Base-by-base conservation (phyloP, 768 basidiomycete species). In the Phanerochaete sordida region DNA sequence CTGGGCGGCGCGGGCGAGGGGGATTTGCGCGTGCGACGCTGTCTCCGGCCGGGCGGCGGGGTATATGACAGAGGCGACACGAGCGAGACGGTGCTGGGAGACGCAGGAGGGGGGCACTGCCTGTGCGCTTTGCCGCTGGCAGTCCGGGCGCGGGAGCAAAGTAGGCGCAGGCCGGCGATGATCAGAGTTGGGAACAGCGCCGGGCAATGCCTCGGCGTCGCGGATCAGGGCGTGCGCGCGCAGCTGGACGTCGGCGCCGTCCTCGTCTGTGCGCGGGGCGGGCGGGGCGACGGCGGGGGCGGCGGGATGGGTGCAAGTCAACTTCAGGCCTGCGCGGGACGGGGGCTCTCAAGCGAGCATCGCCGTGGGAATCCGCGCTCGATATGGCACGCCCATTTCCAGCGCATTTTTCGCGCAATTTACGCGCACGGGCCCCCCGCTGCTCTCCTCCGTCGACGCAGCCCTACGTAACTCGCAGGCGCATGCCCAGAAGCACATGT, bases 31-130 rank as follows among this genome's bases (percentile, higher is more conserved):
- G 51, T 52, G n/a, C 30, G 33, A 35, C 51, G 51, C 12, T 31
- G 51, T 37, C 30, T 23, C 51, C 6, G 51, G 51, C 51, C 5
- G 5, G 51, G 16, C 19, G 51, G 51, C 28, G 33, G 50, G 51
- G 51, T 52, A 52, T 52, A 52, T 35, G 51, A 30, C 30, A 52
- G 51, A 52, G 21, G 19, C 16, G 51, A 52, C 51, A 35, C 31
- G 51, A 21, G 23, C 15, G 8, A 52, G 33, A 52, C 30, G 15
- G 30, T 16, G 30, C 21, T 35, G 51, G 30, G 33, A 35, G 51
- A 52, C 21, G 51, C 30, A 35, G 33, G 35, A 35, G 13, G 30
- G 8, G 30, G 35, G 51, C 30, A 52, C 51, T 37, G 51, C 51
- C 30, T 13, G 51, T 28, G 51, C 13, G n/a, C 19, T 24, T 33